Evolutionary conservation across 1,284 basidiomycete species (phyloP).

Genomic region (Lignosus rhinocerotis): DNA sequence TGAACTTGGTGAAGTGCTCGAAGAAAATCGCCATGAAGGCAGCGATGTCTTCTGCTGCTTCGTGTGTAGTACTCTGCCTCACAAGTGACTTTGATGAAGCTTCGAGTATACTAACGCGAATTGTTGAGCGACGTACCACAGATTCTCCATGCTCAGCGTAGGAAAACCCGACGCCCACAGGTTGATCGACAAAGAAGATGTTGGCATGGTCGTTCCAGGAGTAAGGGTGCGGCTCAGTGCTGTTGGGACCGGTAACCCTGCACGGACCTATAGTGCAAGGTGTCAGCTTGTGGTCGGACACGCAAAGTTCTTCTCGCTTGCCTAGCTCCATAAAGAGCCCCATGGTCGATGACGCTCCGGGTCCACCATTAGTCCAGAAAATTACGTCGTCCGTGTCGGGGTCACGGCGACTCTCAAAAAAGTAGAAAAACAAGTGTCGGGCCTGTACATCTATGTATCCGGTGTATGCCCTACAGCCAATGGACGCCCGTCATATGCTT

Average conservation of each 20-base stretch:
- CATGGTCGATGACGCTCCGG: conserved; percentile 55
- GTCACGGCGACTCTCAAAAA: conserved; percentile 67
- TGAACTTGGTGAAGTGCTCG: conserved; percentile 67
- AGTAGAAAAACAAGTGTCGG: conserved; percentile 78
- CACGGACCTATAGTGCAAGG: conserved; percentile 30
- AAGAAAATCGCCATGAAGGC: conserved; percentile 78
- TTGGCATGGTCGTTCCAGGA: conserved; percentile 73
- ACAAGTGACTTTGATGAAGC: neutral
- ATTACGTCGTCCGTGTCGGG: conserved; percentile 54
- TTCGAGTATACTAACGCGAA: neutral
- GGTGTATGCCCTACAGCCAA: conserved; percentile 27
- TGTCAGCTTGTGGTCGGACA: neutral
- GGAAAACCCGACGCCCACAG: conserved; percentile 65
- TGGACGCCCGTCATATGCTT: neutral
- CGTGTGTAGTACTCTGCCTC: conserved; percentile 55
- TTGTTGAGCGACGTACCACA: conserved; percentile 39
- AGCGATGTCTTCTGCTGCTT: conserved; percentile 69
- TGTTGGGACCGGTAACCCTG: conserved; percentile 39
- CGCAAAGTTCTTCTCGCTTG: conserved; percentile 2
- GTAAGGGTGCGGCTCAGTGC: conserved; percentile 51
- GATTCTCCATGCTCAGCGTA: conserved; percentile 69
- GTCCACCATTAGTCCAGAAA: conserved; percentile 66
- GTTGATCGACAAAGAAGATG: conserved; percentile 72
- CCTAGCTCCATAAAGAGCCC: conserved; percentile 71
- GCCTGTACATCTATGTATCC: conserved; percentile 72